Conservation (phyloP, 2,329 filamentous ascomycete species). For the Fusarium sp. region DNA sequence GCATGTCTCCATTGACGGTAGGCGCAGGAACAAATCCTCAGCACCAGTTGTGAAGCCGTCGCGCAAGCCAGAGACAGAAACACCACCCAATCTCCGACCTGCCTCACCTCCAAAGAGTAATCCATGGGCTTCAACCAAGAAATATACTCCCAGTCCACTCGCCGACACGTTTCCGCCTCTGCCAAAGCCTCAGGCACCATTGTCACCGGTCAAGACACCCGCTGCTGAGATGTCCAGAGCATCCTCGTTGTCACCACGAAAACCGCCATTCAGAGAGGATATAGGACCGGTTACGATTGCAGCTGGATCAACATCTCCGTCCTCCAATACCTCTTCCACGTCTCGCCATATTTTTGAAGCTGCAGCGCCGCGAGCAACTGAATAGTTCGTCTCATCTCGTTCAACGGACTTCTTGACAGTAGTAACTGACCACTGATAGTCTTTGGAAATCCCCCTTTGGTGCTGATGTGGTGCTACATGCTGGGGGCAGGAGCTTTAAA, state of each 20-base stretch:
- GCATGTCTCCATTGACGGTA: slow-evolving; percentile 49
- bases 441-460: slow-evolving; percentile 53
- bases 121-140: slow-evolving; percentile 49
- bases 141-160: slow-evolving; percentile 4
- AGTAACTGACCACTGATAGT: slow-evolving; percentile 43
- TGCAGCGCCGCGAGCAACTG: slow-evolving; percentile 48
- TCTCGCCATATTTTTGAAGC: slow-evolving; percentile 47
- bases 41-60: slow-evolving; percentile 12
- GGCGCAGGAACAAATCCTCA: slow-evolving; percentile 37
- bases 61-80: slow-evolving; percentile 32
- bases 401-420: background rate
- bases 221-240: slow-evolving; percentile 29
- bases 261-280: slow-evolving; percentile 22
- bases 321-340: slow-evolving; percentile 41
- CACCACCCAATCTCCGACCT: slow-evolving; percentile 45
- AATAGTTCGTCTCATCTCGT: slow-evolving; percentile 39
- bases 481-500: slow-evolving; percentile 44
- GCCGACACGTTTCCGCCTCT: slow-evolving; percentile 44
- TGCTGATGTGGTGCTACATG: slow-evolving; percentile 52
- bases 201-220: slow-evolving; percentile 15
- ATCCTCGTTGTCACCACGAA: slow-evolving; percentile 30
- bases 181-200: slow-evolving; percentile 23
- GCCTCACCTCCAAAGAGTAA: slow-evolving; percentile 54
- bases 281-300: slow-evolving; percentile 14
- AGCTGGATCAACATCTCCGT: slow-evolving; percentile 36